Evolutionary conservation across 2,329 filamentous ascomycete species (phyloP), one percentile per base, ranked within the genome.

Genomic region (Ilyonectria robusta): DNA sequence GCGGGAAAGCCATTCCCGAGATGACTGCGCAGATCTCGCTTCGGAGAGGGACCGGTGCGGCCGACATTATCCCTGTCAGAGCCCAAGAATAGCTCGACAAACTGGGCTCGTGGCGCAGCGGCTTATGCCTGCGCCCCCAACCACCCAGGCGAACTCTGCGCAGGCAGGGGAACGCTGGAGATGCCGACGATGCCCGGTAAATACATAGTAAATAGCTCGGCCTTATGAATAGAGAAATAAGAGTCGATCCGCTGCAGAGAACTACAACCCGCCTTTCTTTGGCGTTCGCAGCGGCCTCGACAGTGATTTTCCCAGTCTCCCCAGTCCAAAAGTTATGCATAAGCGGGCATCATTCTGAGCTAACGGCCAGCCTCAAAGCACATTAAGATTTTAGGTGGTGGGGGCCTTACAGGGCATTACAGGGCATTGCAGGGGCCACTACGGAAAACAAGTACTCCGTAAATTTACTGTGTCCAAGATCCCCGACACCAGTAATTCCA

Each of bases 21-120:
- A 42, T 42, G 40, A 42, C 40, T 42, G 40, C 40, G 40, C 40
- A 42, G 40, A 42, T 42, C 40, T 42, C n/a, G 40, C n/a, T n/a
- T 19, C 40, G 17, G 40, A 42, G 40, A 17, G 6, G 40, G n/a
- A n/a, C 40, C 40, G 40, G 40, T 17, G 15, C n/a, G 15, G n/a
- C 40, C 40, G 40, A 42, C 40, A n/a, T 17, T n/a, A 17, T 8
- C 15, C 40, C 40, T 42, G 40, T 40, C 40, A n/a, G n/a, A 8
- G n/a, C 15, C 15, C 40, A n/a, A n/a, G 40, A 42, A 42, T 42
- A 42, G 40, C 40, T n/a, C n/a, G 15, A 42, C 15, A 21, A 21
- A 21, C 21, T 21, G 21, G 21, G 40, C 40, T 42, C 17, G 40
- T 42, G 40, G 40, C 31, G 31, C 40, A 8, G 40, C 15, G 17